Base-by-base conservation (phyloP, 352 stramenopile species). In the Globisporangium middletonii region DNA sequence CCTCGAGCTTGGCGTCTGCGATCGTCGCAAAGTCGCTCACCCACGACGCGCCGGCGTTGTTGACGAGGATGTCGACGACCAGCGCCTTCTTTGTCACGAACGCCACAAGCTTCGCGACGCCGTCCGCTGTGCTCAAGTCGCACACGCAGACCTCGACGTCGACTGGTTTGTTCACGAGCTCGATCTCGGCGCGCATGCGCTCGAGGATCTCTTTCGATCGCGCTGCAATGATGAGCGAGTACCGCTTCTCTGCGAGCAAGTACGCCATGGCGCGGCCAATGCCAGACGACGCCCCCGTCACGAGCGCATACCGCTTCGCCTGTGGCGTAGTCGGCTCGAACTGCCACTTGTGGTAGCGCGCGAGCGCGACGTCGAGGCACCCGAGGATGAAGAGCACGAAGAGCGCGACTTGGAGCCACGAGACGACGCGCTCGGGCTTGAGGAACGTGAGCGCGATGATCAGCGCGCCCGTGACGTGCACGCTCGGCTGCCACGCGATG, bases 31-130 rank as follows among this genome's bases (percentile, higher is more conserved):
- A 90, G 46, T 68, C 58, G 27, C 77, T 71, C 13, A 60, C 66
- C 8, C 78, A 33, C 30, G 72, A 71, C 0, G 69, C 64, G 4
- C 81, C 77, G 2, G 78, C 86, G 54, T 92, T 94, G 67, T 95
- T 95, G 43, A 96, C 65, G 6, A 96, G 73, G 42, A 96, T 86
- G 49, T 95, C 86, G 50, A 96, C 65, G 19, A 87, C 57, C 18
- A 89, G 52, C 27, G 87, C 64, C 50, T 87, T 79, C 41, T 81
- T 60, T 28, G 68, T 57, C 9, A 92, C 59, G 43, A 82, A 82
- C n/a, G 69, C 57, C 7, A 88, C 49, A 15, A 94, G 67, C 53
- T 68, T 80, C 37, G 74, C 46, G n/a, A 90, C 73, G 9, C 83
- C 83, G 2, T 72, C 57, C 2, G 61, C 42, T 2, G 71, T 89